Conservation (phyloP, 1,284 basidiomycete genomes). For the Cerrena zonata region DNA sequence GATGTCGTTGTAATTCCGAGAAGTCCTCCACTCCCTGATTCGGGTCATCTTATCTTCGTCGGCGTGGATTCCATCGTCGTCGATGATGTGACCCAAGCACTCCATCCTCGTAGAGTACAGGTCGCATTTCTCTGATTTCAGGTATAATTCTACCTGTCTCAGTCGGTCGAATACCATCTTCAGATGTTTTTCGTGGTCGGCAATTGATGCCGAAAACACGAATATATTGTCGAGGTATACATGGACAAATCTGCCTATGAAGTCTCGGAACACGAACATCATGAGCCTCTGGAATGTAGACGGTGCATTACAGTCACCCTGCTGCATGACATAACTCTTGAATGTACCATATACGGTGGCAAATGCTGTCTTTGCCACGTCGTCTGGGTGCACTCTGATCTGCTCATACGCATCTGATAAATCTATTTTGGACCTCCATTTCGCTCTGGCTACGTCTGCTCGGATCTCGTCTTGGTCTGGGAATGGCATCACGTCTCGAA, state of each 20-base stretch:
- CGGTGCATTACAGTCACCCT: slow-evolving; percentile 30
- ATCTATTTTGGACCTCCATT: slow-evolving; percentile 23
- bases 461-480: slow-evolving; percentile 30
- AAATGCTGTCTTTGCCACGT: too few relatives aligned
- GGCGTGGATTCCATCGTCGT: too few relatives aligned
- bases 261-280: slow-evolving; percentile 27
- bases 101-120: too few relatives aligned
- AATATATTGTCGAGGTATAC: slow-evolving; percentile 30
- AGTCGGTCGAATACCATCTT: slow-evolving; percentile 19
- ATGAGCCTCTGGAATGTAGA: too few relatives aligned
- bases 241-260: slow-evolving; percentile 25
- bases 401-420: slow-evolving; percentile 25
- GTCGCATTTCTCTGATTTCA: too few relatives aligned
- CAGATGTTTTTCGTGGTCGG: slow-evolving; percentile 27
- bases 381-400: slow-evolving; percentile 19
- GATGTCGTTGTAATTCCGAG: too few relatives aligned
- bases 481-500: slow-evolving; percentile 26
- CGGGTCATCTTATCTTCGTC: too few relatives aligned
- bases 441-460: slow-evolving; percentile 18
- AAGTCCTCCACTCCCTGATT: too few relatives aligned
- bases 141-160: slow-evolving; percentile 7
- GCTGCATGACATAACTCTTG: slow-evolving; percentile 27
- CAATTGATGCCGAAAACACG: slow-evolving; percentile 19
- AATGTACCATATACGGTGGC: slow-evolving; percentile 20
- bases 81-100: too few relatives aligned